Conservation (phyloP, 164 flowering plant genomes). For the Echeveria elegans region DNA sequence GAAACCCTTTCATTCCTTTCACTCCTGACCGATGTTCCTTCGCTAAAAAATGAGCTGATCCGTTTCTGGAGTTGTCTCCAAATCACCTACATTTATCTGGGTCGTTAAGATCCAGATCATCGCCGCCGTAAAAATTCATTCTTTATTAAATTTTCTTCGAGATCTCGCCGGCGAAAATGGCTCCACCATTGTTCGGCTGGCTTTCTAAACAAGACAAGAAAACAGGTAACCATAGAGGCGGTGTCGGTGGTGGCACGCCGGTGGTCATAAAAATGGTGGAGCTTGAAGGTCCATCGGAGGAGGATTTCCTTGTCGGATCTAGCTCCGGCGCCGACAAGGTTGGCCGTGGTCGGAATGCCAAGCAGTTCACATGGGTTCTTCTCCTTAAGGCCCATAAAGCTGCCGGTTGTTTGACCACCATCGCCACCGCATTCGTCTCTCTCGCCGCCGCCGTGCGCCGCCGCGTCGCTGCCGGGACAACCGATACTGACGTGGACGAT, state of each 20-base stretch:
- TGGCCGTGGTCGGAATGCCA: slow-evolving; percentile 71
- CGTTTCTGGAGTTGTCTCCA: neutral
- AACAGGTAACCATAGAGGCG: too few species aligned
- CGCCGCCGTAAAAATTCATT: neutral
- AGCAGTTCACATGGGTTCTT: slow-evolving; percentile 94
- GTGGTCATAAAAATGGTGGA: slow-evolving; percentile 79
- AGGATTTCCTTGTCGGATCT: slow-evolving; percentile 17
- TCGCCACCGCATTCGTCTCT: slow-evolving; percentile 42
- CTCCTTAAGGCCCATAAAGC: slow-evolving; percentile 88
- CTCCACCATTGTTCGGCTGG: slow-evolving; percentile 34
- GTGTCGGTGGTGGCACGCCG: slow-evolving; percentile 28
- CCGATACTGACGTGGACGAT: slow-evolving; percentile 49
- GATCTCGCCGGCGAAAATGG: slow-evolving; percentile 22
- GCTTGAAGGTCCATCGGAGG: slow-evolving; percentile 46
- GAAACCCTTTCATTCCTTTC: neutral
- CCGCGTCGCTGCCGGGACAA: slow-evolving; percentile 62
- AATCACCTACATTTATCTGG: neutral
- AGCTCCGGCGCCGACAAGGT: slow-evolving; percentile 16
- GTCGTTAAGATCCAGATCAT: neutral
- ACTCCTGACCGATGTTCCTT: too few species aligned
- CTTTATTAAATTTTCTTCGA: slow-evolving; percentile 16
- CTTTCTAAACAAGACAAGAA: slow-evolving; percentile 53
- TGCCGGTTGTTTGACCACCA: slow-evolving; percentile 80
- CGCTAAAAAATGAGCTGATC: neutral
- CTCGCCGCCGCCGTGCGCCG: slow-evolving; percentile 60